Percentiles rank a stretch among this genome's conserved stretches.
Conservation (phyloP, 129 eudicot species). For the Artemisia argyi region DNA sequence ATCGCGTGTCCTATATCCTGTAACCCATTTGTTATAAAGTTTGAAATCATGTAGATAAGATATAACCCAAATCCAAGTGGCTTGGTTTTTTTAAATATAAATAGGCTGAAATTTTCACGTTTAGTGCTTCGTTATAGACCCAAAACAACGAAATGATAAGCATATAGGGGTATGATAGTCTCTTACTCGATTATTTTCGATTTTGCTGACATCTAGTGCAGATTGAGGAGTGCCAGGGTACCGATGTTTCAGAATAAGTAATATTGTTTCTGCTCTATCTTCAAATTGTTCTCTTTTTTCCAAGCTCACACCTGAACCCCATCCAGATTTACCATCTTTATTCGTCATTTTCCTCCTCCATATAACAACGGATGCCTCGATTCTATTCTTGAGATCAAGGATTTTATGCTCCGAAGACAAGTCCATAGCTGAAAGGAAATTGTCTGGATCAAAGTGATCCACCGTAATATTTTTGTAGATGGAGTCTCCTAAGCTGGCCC, state of each 20-base stretch:
- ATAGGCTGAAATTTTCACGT: too few species aligned
- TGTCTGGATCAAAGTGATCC: slow-evolving; percentile 77
- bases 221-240: slow-evolving; percentile 91
- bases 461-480: slow-evolving; percentile 77
- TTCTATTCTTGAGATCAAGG: slow-evolving; percentile 80
- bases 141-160: background rate
- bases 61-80: too few species aligned
- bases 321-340: slow-evolving; percentile 81
- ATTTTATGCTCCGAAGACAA: slow-evolving; percentile 86
- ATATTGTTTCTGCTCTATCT: slow-evolving; percentile 89
- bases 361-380: slow-evolving; percentile 90
- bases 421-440: slow-evolving; percentile 63
- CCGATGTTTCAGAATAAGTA: slow-evolving; percentile 75
- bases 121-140: background rate
- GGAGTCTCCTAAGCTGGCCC: slow-evolving; percentile 83
- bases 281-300: slow-evolving; percentile 91
- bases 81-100: too few species aligned
- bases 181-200: slow-evolving; percentile 81
- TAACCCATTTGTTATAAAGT: background rate
- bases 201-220: slow-evolving; percentile 74
- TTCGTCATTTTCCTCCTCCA: slow-evolving; percentile 93
- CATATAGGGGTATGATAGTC: background rate
- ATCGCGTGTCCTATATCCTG: slow-evolving; percentile 95
- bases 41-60: background rate
- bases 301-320: slow-evolving; percentile 85